These are phyloP conservation scores for Phaeosphaeria sp. DNA, from an alignment of 2,329 filamentous ascomycete genomes.

Conservation along the genomic window DNA sequence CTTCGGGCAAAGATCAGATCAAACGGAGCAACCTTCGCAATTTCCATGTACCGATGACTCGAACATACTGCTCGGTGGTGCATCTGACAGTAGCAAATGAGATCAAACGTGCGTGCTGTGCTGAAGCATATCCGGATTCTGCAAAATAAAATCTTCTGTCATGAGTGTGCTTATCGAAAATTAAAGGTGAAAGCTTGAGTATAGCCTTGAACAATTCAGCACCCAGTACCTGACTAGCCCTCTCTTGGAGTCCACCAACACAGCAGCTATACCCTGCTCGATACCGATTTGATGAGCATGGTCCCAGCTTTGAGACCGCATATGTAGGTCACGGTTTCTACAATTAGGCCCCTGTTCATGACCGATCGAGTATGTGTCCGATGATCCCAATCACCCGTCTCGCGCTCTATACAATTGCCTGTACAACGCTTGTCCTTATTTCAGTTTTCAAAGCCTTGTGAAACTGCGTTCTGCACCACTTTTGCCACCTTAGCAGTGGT, in stretches of 20 bases:
- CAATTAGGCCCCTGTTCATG: not conserved
- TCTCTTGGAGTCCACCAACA: not conserved
- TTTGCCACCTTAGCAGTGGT: not conserved
- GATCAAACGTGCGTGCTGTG: not conserved
- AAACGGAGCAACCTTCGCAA: not conserved
- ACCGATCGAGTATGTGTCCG: not conserved
- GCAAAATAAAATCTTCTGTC: not conserved
- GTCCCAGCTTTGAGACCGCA: not conserved
- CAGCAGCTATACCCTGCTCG: not conserved
- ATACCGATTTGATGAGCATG: not conserved
- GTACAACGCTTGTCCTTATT: not conserved
- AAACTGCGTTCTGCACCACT: not conserved
- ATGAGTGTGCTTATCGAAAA: not conserved
- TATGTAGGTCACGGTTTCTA: not conserved
- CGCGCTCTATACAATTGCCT: not conserved
- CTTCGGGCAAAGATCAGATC: not conserved
- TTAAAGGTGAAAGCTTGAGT: not conserved
- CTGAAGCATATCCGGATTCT: not conserved
- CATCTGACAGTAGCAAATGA: not conserved
- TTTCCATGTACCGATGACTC: not conserved
- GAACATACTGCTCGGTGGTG: not conserved
- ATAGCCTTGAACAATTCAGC: not conserved
- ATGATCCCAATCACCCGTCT: not conserved
- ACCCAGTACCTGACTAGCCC: not conserved
- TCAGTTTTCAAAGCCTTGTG: not conserved